Evolutionary conservation across 805 yeast genomes (phyloP).

Genomic region (Sungouiella thailandica): DNA sequence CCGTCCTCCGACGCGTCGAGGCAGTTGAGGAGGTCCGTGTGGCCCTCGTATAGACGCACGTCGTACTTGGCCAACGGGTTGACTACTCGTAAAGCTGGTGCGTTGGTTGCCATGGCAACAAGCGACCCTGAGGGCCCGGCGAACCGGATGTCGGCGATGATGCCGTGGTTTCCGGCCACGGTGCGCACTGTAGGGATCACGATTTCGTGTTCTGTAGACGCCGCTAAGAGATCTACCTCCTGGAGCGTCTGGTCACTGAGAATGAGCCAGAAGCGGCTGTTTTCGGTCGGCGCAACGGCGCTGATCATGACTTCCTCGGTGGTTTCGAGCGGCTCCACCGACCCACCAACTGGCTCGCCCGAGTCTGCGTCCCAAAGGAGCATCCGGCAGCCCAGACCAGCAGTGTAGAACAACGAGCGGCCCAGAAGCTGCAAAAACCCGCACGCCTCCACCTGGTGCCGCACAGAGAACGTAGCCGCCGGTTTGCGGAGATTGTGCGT

Average conservation of each 20-base stretch:
- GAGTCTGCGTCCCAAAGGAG: constrained; percentile 55
- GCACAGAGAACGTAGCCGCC: constrained; percentile 62
- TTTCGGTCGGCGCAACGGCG: constrained; percentile 44
- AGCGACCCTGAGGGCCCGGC: constrained; percentile 57
- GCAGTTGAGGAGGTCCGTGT: constrained; percentile 76
- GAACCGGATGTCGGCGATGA: constrained; percentile 82
- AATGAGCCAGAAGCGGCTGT: constrained; percentile 43
- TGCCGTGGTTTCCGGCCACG: constrained; percentile 93
- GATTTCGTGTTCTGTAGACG: constrained; percentile 25
- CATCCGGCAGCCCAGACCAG: constrained; percentile 72
- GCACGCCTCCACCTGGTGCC: constrained; percentile 67
- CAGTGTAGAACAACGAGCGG: constrained; percentile 51
- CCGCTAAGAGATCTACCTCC: constrained; percentile 26
- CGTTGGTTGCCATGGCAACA: constrained; percentile 88
- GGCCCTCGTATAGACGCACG: constrained; percentile 69
- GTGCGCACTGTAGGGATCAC: constrained; percentile 44
- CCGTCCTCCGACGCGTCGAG: constrained; percentile 79
- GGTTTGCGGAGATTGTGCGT: constrained; percentile 46
- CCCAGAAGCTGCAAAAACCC: constrained; percentile 45
- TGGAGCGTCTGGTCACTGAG: constrained; percentile 82
- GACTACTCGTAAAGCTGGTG: constrained; percentile 79
- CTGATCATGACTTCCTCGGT: constrained; percentile 70
- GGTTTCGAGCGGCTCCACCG: constrained; percentile 47
- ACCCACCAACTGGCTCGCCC: constrained; percentile 43
- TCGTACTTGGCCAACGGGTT: constrained; percentile 58